A percentile compares a stretch with the other conserved stretches of the same genome.
Evolutionary conservation across 192 early-diverging fungal species (phyloP).

Genomic region (Rhizoclosmatium globosum): DNA sequence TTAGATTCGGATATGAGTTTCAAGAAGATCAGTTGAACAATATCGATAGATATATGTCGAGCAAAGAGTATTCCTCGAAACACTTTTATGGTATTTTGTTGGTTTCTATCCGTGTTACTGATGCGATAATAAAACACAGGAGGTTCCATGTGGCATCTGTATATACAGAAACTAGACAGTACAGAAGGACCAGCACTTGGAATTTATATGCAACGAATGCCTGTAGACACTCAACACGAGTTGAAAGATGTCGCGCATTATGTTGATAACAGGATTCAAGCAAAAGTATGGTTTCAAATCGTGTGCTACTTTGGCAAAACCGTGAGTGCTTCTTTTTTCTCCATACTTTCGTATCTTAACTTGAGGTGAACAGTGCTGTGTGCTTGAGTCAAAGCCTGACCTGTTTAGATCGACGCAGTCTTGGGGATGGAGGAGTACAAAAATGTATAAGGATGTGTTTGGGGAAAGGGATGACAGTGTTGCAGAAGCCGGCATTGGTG

Average conservation of each 20-base stretch:
- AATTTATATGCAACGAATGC: conserved; percentile 49
- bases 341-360: background rate
- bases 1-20: conserved; percentile 16
- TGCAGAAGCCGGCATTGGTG: no score
- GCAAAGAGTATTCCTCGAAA: conserved; percentile 25
- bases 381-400: conserved; percentile 57
- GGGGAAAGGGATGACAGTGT: background rate
- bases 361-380: conserved; percentile 16
- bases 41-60: conserved; percentile 23
- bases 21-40: background rate
- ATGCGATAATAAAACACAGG: background rate
- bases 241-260: conserved; percentile 25
- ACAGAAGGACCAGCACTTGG: conserved; percentile 42
- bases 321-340: background rate
- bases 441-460: conserved; percentile 49
- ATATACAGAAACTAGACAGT: conserved; percentile 45
- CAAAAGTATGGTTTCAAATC: conserved; percentile 46
- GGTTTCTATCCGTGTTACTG: background rate
- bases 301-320: conserved; percentile 44
- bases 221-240: background rate
- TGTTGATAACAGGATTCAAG: conserved; percentile 39
- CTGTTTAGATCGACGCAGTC: conserved; percentile 44
- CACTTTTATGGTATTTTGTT: conserved; percentile 44
- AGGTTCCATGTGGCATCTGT: conserved; percentile 53
- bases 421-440: conserved; percentile 56